phyloP scores from a whole-genome alignment of 139 green algal genomes.

The Axilococcus clingmanii region DNA sequence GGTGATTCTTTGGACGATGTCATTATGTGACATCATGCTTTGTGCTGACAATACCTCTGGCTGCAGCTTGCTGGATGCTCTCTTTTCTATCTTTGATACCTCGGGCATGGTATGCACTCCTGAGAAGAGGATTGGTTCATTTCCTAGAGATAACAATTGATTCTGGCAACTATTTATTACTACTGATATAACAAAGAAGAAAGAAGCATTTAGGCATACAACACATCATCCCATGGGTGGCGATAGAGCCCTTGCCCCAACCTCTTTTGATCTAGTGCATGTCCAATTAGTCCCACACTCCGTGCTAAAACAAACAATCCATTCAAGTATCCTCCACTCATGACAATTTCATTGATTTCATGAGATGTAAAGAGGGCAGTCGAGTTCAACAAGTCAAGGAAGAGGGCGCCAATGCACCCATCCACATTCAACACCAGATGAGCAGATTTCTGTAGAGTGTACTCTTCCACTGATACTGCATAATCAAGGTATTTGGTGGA shows the following conservation, averaged over 20 bases:
- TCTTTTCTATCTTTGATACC: no score
- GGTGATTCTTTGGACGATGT: no score
- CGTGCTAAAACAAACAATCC: conserved; percentile 88
- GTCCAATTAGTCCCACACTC: conserved; percentile 87
- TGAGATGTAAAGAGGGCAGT: conserved; percentile 39
- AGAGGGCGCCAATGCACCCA: conserved; percentile 85
- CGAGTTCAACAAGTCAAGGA: conserved; percentile 82
- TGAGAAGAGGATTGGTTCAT: no score
- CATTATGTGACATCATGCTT: no score
- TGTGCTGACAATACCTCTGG: no score
- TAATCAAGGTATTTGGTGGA: conserved; percentile 84
- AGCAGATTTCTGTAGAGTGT: conserved; percentile 83
- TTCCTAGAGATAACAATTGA: no score
- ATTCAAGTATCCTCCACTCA: conserved; percentile 87
- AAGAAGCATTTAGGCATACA: conserved; percentile 60
- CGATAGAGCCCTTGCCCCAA: conserved; percentile 85
- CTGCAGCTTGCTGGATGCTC: no score
- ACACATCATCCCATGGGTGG: conserved; percentile 69
- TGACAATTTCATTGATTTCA: conserved; percentile 69
- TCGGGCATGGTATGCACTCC: no score
- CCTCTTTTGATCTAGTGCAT: conserved; percentile 89
- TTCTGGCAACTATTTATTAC: no score
- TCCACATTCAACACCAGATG: conserved; percentile 84
- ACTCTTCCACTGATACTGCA: conserved; percentile 74
- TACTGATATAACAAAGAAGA: no score